Base-by-base conservation (phyloP, 2,329 filamentous ascomycete genomes). In the Aspergillus udagawae region DNA sequence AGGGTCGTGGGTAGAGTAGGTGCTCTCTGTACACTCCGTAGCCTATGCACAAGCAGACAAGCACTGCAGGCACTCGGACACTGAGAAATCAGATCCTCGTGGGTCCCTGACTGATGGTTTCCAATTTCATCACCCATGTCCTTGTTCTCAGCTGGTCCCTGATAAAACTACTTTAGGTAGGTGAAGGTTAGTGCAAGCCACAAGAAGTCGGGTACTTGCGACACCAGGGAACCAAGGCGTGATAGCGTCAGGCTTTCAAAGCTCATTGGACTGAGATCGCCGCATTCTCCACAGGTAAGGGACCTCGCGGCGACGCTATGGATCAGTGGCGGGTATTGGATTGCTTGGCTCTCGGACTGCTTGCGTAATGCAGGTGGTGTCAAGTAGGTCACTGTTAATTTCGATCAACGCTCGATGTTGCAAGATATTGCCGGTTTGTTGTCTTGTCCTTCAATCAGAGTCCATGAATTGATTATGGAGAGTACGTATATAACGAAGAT, bases 201-300 rank as follows among this genome's bases (percentile, higher is more conserved):
- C 44, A 23, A 47, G 44, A 14, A 27, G 44, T 14, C 8, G 6
- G 44, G 44, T 25, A 6, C 21, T 51, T 49, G 32, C 44, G 59
- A 63, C 59, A 55, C 55, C 55, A 63, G 61, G 60, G 58, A 61
- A 62, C 51, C 56, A 56, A 49, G 44, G 55, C 21, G 44, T 41
- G 55, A 69, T 70, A 67, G 69, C 68, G 66, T 65, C 57, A 69
- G 62, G 61, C 38, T 49, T 55, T 63, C 61, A 63, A 62, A 38
- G 14, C 32, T 63, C 62, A 63, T 63, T 32, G 29, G 55, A 56
- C 44, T 50, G 44, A 63, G 71, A 73, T 73, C 70, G 71, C 65
- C 69, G 67, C 67, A 69, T 70, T 69, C 70, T 60, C 71, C 71
- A 73, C 71, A 61, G 55, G 64, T 65, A 72, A 72, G 70, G 71